Evolutionary conservation across 2,329 filamentous ascomycete species (phyloP).

Genomic region (Atkinsonella texensis): DNA sequence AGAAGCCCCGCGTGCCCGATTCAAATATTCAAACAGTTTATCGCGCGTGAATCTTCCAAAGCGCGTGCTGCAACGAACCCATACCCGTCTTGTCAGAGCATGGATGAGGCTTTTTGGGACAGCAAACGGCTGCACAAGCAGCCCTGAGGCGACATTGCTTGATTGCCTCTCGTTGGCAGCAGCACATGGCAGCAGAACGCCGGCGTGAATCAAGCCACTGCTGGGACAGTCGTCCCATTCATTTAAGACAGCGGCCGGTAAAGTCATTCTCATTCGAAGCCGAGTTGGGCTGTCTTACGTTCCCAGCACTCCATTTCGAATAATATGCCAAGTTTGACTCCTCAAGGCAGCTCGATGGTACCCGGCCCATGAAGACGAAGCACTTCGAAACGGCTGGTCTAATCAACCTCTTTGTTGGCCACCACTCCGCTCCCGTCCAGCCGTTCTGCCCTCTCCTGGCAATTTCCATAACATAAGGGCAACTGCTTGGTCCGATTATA

Average conservation of each 20-base stretch:
- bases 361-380: too few species aligned
- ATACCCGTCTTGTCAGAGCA: neutral
- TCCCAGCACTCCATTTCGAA: too few species aligned
- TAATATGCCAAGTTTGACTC: too few species aligned
- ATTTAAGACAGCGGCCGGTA: constrained; percentile 34
- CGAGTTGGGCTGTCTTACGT: too few species aligned
- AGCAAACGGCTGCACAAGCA: neutral
- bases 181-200: constrained; percentile 11
- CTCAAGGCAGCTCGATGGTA: too few species aligned
- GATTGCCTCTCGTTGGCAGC: neutral
- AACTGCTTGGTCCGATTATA: neutral
- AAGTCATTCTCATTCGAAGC: too few species aligned
- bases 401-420: neutral
- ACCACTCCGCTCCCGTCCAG: neutral
- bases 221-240: constrained; percentile 28
- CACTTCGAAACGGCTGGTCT: neutral
- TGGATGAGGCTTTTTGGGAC: neutral
- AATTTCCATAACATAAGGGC: neutral
- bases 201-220: constrained; percentile 7
- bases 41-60: neutral
- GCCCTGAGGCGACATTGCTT: neutral
- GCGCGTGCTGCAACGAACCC: neutral
- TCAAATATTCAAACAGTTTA: too few species aligned
- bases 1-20: too few species aligned
- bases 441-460: neutral